phyloP scores from a whole-genome alignment of 2,329 filamentous ascomycete species.

The Cladophialophora carrionii region DNA sequence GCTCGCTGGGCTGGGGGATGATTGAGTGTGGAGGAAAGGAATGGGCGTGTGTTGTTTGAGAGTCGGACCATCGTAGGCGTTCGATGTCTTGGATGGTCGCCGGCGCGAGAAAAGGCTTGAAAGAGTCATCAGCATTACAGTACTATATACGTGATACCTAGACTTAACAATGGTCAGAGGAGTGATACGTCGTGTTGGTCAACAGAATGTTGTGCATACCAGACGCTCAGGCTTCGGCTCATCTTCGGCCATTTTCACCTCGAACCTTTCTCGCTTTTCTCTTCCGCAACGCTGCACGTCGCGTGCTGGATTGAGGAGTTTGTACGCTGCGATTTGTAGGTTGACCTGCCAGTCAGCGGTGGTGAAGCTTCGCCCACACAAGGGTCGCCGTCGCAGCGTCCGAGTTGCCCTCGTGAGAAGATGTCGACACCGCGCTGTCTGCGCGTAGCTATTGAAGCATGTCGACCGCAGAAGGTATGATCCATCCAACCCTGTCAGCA shows the following conservation, averaged over 20 bases:
- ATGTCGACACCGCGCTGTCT: constrained; percentile 36
- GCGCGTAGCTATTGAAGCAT: constrained; percentile 36
- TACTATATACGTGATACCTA: neutral
- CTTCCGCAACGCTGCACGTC: neutral
- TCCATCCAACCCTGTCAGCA: neutral
- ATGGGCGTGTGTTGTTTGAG: too few relatives aligned
- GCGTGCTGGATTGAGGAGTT: neutral
- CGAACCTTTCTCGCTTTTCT: neutral
- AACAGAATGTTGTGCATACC: neutral
- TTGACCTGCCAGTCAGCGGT: neutral
- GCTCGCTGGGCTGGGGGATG: constrained; percentile 41
- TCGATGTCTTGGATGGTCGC: neutral
- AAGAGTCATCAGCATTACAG: neutral
- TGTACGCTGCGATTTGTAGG: neutral
- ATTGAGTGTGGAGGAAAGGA: neutral
- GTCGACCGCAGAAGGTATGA: constrained; percentile 35
- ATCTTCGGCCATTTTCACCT: neutral
- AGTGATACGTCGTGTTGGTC: neutral
- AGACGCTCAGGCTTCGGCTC: neutral
- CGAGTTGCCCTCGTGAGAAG: neutral
- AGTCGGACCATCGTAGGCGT: neutral
- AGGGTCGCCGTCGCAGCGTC: neutral
- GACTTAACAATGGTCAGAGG: neutral
- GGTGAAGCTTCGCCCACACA: neutral
- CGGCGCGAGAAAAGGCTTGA: neutral